Evolutionary conservation across 176 grass and related monocot species (phyloP), one percentile per base, ranked within the genome.

Genomic region (Zizania latifolia): DNA sequence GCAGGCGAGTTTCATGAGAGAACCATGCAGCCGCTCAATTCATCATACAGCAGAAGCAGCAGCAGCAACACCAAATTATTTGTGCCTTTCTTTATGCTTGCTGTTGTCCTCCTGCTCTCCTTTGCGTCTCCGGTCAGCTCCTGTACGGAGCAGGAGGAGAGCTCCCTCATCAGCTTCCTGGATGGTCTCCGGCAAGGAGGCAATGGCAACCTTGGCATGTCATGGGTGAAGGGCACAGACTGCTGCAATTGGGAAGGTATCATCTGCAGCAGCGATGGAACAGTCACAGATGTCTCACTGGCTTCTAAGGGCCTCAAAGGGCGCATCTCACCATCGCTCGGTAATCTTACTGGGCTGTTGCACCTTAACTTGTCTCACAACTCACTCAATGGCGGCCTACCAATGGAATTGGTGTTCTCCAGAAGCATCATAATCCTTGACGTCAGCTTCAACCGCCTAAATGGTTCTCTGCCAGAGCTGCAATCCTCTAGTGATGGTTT

Each of bases 221-320:
- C 84, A 17, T 88, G 75, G 78, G 29, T 62, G 64, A 90, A 71
- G 24, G 38, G 36, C 83, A 59, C 40, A 10, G 85, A 94, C 55
- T 94, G 92, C 78, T 94, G 92, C 82, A 46, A 27, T 32, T 94
- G 92, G 92, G 75, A 94, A 19, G 92, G 92, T 23, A 74, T 94
- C 43, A 23, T 8, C 51, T 94, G 92, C 45, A 34, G 70, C 73
- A 15, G 5, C 2, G 62, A 46, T 15, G 60, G 64, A 3, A 21
- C 83, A 12, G 74, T 94, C 74, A 84, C 82, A 0, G 78, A 82
- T 5, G 66, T 91, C 79, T 71, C 36, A 10, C 56, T 94, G 68
- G 31, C 71, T 75, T 79, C 78, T 24, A 84, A 38, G 75, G 92
- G 85, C 13, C 82, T 94, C 57, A 44, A 5, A n/a, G 92, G 92